phyloP scores from a whole-genome alignment of 208 protist genomes.

The Phytomonas francai region DNA sequence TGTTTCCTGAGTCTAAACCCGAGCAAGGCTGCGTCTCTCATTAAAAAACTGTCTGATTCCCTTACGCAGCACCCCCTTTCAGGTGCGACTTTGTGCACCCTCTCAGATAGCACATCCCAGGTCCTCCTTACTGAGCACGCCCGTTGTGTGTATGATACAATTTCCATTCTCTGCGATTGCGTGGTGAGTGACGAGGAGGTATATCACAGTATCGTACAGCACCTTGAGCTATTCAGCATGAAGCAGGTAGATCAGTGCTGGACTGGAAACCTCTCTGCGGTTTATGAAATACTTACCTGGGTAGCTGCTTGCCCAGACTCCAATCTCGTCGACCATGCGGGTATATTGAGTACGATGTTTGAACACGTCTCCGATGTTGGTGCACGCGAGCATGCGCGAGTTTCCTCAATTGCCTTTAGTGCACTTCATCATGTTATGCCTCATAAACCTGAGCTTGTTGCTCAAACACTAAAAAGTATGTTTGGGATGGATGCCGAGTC shows the following conservation, averaged over 20 bases:
- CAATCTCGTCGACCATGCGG: conserved; percentile 22
- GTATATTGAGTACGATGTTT: conserved; percentile 50
- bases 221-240: conserved; percentile 40
- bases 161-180: not conserved
- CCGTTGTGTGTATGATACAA: not conserved
- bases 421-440: conserved; percentile 33
- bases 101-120: not conserved
- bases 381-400: conserved; percentile 43
- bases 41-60: not conserved
- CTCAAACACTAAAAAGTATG: conserved; percentile 20
- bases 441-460: conserved; percentile 33
- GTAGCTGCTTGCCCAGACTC: conserved; percentile 19
- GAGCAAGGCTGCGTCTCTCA: not conserved
- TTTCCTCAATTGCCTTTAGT: conserved; percentile 48
- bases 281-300: conserved; percentile 72
- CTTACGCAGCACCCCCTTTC: not conserved
- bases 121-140: not conserved
- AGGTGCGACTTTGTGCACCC: not conserved
- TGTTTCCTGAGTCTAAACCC: not conserved
- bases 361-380: conserved; percentile 57
- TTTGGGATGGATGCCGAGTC: conserved; percentile 29
- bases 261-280: conserved; percentile 54
- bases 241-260: conserved; percentile 67
- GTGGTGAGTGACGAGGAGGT: not conserved
- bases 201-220: conserved; percentile 13